Percentiles rank a stretch among this genome's conserved stretches.
Evolutionary conservation across 495 filamentous ascomycete species (phyloP).

Genomic region (Mytilinidion resinicola): DNA sequence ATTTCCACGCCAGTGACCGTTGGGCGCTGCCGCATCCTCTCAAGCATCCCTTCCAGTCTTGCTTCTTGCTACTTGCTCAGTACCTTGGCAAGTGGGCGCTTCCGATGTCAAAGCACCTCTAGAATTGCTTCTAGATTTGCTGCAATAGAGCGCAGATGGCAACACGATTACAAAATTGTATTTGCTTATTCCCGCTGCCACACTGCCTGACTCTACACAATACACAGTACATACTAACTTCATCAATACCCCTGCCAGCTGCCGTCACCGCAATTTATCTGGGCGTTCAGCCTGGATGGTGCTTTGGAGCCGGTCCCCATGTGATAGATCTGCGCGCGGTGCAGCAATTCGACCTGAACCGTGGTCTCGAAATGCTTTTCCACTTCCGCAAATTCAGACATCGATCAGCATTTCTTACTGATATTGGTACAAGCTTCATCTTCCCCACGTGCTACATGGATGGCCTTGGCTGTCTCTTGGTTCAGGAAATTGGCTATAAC

Average conservation of each 20-base stretch:
- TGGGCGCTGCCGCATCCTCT: too few species aligned
- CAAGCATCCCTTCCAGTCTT: too few species aligned
- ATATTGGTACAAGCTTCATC: not conserved
- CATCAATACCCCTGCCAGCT: not conserved
- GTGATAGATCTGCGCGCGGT: not conserved
- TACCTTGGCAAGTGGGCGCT: too few species aligned
- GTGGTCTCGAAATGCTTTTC: not conserved
- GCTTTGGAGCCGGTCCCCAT: not conserved
- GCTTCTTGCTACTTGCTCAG: too few species aligned
- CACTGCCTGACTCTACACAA: too few species aligned
- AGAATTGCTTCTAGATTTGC: too few species aligned
- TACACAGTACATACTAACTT: too few species aligned
- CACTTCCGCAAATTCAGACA: not conserved
- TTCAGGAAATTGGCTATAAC: slow-evolving; percentile 8
- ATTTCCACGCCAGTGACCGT: too few species aligned
- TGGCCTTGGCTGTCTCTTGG: not conserved
- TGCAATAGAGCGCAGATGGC: too few species aligned
- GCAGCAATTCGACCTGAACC: not conserved
- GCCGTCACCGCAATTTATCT: slow-evolving; percentile 1
- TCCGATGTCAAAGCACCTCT: too few species aligned
- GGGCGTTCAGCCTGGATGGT: not conserved
- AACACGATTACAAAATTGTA: too few species aligned
- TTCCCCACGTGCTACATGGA: slow-evolving; percentile 2
- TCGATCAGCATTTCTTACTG: not conserved
- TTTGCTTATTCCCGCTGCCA: too few species aligned